Conservation (phyloP, 495 filamentous ascomycete species). For the Talaromyces borbonicus region DNA sequence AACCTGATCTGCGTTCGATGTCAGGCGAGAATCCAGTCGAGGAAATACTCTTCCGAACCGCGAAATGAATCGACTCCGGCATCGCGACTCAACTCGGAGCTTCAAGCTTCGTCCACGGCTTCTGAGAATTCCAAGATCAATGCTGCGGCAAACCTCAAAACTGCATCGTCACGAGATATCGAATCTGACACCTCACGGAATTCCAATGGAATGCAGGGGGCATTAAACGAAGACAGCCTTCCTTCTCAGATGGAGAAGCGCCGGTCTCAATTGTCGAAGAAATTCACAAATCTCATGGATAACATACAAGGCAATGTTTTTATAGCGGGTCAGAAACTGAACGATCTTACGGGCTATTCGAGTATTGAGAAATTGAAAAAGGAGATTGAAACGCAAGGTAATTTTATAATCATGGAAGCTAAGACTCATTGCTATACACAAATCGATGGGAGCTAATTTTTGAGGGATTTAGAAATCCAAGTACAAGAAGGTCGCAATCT, state of each 20-base stretch:
- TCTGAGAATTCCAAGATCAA: neutral
- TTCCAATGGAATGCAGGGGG: no score
- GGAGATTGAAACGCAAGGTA: slow-evolving; percentile 61
- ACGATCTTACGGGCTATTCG: slow-evolving; percentile 88
- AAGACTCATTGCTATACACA: no score
- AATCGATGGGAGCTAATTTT: neutral
- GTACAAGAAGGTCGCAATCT: slow-evolving; percentile 53
- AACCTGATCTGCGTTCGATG: slow-evolving; percentile 33
- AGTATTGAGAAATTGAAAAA: slow-evolving; percentile 79
- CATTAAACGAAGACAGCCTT: slow-evolving; percentile 30
- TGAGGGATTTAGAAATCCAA: slow-evolving; percentile 47
- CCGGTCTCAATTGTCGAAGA: slow-evolving; percentile 61
- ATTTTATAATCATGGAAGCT: no score
- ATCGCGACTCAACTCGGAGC: neutral
- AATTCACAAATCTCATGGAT: slow-evolving; percentile 76
- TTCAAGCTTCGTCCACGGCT: neutral
- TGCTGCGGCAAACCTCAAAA: slow-evolving; percentile 17
- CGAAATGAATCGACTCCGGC: slow-evolving; percentile 2
- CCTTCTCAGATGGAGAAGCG: slow-evolving; percentile 70
- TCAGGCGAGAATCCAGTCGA: slow-evolving; percentile 24
- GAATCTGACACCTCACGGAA: slow-evolving; percentile 12
- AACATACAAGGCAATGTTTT: slow-evolving; percentile 76
- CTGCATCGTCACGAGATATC: neutral
- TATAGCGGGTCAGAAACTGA: slow-evolving; percentile 75
- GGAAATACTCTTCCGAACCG: slow-evolving; percentile 15